Conservation (phyloP, 306 rosid genomes). For the Lagenaria siceraria region DNA sequence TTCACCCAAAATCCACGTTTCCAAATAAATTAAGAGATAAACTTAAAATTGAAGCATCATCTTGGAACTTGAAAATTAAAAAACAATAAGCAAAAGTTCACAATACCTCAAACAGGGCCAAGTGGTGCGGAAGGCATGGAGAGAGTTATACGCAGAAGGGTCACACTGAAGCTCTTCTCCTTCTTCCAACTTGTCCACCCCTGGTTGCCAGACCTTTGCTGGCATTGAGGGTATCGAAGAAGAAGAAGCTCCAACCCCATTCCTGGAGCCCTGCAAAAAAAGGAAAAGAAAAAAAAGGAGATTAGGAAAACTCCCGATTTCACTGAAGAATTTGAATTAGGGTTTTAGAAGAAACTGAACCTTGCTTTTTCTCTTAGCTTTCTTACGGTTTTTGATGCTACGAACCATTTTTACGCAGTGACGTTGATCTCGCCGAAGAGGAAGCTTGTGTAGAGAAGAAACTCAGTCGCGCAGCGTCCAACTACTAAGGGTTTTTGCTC, state of each 20-base stretch:
- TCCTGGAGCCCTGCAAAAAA: conserved; percentile 28
- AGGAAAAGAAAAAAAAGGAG: not conserved
- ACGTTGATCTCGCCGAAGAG: not conserved
- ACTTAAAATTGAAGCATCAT: not conserved
- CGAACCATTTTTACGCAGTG: conserved; percentile 37
- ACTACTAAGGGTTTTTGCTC: not conserved
- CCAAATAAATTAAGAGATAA: not conserved
- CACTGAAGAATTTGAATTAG: not conserved
- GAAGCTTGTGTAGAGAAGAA: not conserved
- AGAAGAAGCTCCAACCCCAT: conserved; percentile 55
- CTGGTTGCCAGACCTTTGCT: conserved; percentile 85
- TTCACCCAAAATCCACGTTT: not conserved
- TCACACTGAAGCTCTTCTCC: conserved; percentile 97
- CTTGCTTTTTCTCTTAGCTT: conserved; percentile 68
- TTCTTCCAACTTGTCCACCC: conserved; percentile 89
- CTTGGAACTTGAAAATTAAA: not conserved
- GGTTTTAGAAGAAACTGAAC: conserved; percentile 16
- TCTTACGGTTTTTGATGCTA: conserved; percentile 54
- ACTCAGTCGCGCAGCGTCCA: not conserved
- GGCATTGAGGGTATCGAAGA: conserved; percentile 48
- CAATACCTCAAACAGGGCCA: conserved; percentile 88
- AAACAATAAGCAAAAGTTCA: not conserved
- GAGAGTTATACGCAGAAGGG: conserved; percentile 81
- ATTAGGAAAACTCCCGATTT: not conserved
- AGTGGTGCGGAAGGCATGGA: conserved; percentile 75